phyloP scores from a whole-genome alignment of 306 rosid species.

The Lathyrus aphaca region DNA sequence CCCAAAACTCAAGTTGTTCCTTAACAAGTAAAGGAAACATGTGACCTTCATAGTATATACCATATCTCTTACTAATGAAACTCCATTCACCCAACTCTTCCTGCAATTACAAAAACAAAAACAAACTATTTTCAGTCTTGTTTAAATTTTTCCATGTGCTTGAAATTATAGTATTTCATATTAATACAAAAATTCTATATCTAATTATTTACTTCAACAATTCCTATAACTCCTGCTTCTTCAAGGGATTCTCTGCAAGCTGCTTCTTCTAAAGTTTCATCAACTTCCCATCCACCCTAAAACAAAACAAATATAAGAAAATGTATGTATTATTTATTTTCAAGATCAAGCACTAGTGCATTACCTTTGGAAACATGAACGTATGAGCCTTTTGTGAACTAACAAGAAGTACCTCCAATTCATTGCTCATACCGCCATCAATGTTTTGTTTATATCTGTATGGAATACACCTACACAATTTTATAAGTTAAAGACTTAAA shows the following conservation, averaged over 20 bases:
- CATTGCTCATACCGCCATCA: constrained; percentile 51
- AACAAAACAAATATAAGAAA: not conserved
- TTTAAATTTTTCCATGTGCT: not conserved
- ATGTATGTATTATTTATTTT: not conserved
- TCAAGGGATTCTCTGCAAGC: constrained; percentile 83
- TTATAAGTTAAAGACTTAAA: not conserved
- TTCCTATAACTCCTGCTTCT: constrained; percentile 93
- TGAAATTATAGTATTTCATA: not conserved
- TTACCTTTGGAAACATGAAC: constrained; percentile 89
- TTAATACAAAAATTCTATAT: not conserved
- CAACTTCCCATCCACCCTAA: constrained; percentile 98
- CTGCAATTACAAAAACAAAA: constrained; percentile 43
- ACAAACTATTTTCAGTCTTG: constrained; percentile 2
- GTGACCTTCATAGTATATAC: constrained; percentile 86
- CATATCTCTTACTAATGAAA: constrained; percentile 83
- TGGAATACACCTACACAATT: constrained; percentile 80
- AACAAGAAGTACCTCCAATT: constrained; percentile 82
- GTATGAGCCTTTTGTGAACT: constrained; percentile 84
- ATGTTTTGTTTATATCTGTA: constrained; percentile 61
- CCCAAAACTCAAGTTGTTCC: constrained; percentile 90
- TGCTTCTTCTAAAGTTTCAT: constrained; percentile 91
- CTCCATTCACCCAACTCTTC: constrained; percentile 85
- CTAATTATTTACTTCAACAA: constrained; percentile 57
- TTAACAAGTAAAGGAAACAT: constrained; percentile 90
- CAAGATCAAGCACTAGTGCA: not conserved